Evolutionary conservation across 345 rosid species (phyloP), one percentile per base, ranked within the genome.

Genomic region (Citrus inodora): DNA sequence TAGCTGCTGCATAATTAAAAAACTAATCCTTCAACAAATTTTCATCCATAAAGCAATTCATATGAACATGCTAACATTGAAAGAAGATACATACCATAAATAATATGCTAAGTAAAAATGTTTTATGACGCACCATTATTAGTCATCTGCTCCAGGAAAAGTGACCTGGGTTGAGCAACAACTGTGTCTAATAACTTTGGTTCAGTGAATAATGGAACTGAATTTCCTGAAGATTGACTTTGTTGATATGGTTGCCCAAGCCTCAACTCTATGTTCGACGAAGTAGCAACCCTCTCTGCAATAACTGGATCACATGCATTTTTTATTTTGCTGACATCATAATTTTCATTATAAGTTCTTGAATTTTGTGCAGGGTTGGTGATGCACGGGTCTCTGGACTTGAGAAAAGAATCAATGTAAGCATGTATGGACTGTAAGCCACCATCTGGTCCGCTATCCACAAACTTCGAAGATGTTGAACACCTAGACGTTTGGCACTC

Each of bases 211-310:
- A 84, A 75, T 68, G 77, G 67, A 73, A 63, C 77, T 67, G 76
- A 80, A 71, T 71, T 82, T 80, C 87, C 85, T 48, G 73, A 28
- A 78, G 77, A 8, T 48, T 24, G 81, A 81, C 59, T 79, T 22
- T 80, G 85, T 65, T 89, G 85, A 82, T 77, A 80, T 72, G 92
- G 89, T 75, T 86, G 89, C 62, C 89, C 90, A 79, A 86, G 89
- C 85, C 83, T 86, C 80, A 89, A 76, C 86, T 87, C 90, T 40
- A 87, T 64, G 48, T 83, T 84, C 16, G 92, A 87, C 53, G 87
- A 74, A 72, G 81, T 53, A 51, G 73, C 75, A 81, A 77, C 79
- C 40, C 78, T 77, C 28, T 82, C 78, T 24, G 83, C 56, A 35
- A 58, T 59, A 71, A 74, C 70, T 40, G 62, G 71, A 79, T 77